Evolutionary conservation across 306 rosid genomes (phyloP), one percentile per base, ranked within the genome.

Genomic region (Cucurbita ficifolia): DNA sequence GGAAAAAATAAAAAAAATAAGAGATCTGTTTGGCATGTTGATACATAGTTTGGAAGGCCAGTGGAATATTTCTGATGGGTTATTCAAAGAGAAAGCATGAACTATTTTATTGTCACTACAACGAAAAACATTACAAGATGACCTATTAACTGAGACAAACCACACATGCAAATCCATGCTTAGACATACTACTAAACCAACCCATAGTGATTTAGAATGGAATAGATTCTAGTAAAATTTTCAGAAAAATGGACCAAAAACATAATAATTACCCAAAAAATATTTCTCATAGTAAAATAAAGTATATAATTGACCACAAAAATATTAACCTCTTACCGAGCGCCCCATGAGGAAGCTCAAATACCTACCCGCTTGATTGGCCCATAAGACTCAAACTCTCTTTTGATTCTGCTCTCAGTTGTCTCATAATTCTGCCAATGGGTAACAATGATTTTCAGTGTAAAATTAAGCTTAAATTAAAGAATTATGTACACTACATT

Each of bases 341-440:
- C 74, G 86, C 74, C 81, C 92, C 79, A 74, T 74, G 81, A 82
- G 86, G 87, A 82, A 81, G 83, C 83, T 86, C 90, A 83, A 81
- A 89, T 82, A 91, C 99, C 97, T 95, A 95, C 99, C 99, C 96
- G 87, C 86, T 95, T 95, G 92, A 95, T 86, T 81, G 99, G 88
- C 80, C 99, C 99, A 85, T 95, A 91, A 57, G 91, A 86, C 76
- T 95, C 99, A 88, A 95, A 89, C 88, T 95, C 99, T 92, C 97
- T 91, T 88, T 88, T 91, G 80, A 95, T 82, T 88, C 91, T 85
- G 99, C 99, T 91, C 83, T 95, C 99, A 77, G 89, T 83, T 75
- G 92, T 85, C 84, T 95, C 99, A 49, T 91, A 95, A 81, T 89
- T 95, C 99, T 95, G 97, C 84, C 53, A 68, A 65, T n/a, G 58